Base-by-base conservation (phyloP, 306 rosid genomes). In the Trifolium repens region DNA sequence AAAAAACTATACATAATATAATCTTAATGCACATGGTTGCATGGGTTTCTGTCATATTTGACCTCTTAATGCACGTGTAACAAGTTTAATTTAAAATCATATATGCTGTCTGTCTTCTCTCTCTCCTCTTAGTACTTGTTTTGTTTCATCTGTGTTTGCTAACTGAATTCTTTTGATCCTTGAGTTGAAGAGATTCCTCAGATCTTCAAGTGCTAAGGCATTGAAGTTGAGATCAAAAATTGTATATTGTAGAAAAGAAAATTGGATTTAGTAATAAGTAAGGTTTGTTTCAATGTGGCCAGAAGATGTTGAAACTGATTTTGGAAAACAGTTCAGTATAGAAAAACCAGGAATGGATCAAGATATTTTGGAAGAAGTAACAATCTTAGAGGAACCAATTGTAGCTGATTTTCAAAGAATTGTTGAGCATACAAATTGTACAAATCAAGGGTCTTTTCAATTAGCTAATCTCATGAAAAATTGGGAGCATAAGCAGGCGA, bases 401-500 rank as follows among this genome's bases (percentile, higher is more conserved):
- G 84, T 88, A 63, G 96, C 91, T 4, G 98, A 96, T 84, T 89
- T 92, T 72, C 85, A 90, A 84, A 86, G 93, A 34, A 91, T 96
- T 13, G 58, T 88, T 76, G 98, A 92, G 87, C 90, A 92, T 24
- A 90, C 98, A 4, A 80, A 87, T 74, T 88, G 87, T 42, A 89
- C 96, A 4, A 96, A 96, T 5, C 83, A 82, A 77, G 99, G 99
- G 62, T 88, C 98, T 22, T 90, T 91, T 53, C 99, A 96, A 76
- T 57, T 96, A 35, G 88, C 94, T 0, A 80, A 80, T 73, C 93
- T 96, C 19, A 86, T 87, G 76, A 85, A 96, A 73, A 86, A 88
- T 76, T 92, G 96, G 99, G 97, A 92, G 79, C 89, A 92, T 61
- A 90, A 88, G 86, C 98, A 96, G 67, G 96, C 96, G 39, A 92